Evolutionary conservation across 208 protist species (phyloP), one percentile per base, ranked within the genome.

Genomic region (Wallacemonas collosoma): DNA sequence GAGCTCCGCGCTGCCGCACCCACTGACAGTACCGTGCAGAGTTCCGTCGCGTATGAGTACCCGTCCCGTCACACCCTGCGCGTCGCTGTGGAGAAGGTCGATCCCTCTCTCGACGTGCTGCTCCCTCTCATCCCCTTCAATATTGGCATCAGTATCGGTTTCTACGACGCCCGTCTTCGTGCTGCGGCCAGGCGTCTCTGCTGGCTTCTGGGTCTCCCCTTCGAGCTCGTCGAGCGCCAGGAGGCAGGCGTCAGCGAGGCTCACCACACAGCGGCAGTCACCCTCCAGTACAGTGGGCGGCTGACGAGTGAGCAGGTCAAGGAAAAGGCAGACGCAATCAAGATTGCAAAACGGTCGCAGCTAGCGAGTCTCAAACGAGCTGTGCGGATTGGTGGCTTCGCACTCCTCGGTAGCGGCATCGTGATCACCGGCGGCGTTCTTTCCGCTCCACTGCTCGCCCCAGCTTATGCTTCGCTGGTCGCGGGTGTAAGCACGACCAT

Each of bases 111-210:
- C 2, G 88, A 94, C 64, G 75, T 71, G 40, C 41, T 89, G 14
- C 67, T 94, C 15, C 79, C 83, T 47, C 75, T 88, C 17, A 68
- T 94, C 41, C 89, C 91, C 14, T 83, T 94, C 48, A 85, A 88
- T 69, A 65, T 96, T 1, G 85, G 81, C 7, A 43, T 93, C 44
- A 68, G 81, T 1, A 66, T 88, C 12, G 88, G 83, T 35, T 26
- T 76, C 0, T 96, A 96, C 68, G 87, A 94, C 50, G 88, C 91
- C 2, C 80, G 85, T 9, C 79, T 94, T 38, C 88, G 89, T 4
- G 87, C 87, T 0, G 88, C 83, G 14, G 70, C 76, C 2, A 71
- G 86, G n/a, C 86, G 91, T 1, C 78, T 96, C 3, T 93, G 83
- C 65, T 90, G 86, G 79, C 56, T 93, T 7, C 80, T 94, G 39